phyloP scores from a whole-genome alignment of 768 basidiomycete species.

The Termitomyces sp. region DNA sequence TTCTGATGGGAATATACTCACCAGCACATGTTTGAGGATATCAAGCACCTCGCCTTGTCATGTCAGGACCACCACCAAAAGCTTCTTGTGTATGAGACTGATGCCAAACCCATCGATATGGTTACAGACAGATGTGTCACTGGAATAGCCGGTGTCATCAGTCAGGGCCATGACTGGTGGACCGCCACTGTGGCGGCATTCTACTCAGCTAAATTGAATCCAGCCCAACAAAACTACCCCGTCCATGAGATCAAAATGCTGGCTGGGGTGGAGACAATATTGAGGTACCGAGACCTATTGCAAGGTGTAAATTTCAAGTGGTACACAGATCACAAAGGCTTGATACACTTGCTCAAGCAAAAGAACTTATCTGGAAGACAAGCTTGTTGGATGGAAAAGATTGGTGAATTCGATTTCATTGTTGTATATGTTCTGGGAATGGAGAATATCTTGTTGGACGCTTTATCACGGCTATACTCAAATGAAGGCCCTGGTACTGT shows the following conservation, averaged over 20 bases:
- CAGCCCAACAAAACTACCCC: background rate
- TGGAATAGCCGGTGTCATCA: background rate
- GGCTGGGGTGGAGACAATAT: background rate
- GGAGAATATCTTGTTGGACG: background rate
- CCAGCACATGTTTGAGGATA: background rate
- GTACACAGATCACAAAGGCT: background rate
- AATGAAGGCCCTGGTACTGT: background rate
- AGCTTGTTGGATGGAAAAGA: background rate
- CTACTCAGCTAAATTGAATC: background rate
- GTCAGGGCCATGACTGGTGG: background rate
- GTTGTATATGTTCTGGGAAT: background rate
- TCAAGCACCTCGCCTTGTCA: fast-evolving
- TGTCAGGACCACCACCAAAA: background rate
- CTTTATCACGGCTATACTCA: background rate
- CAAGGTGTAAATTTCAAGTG: background rate
- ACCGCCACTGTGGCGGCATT: background rate
- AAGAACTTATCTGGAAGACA: background rate
- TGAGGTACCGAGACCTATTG: background rate
- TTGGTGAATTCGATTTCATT: background rate
- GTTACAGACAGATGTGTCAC: background rate
- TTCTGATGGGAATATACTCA: background rate
- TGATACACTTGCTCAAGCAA: background rate
- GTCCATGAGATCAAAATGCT: background rate
- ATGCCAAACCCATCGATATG: background rate
- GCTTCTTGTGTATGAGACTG: background rate